A percentile compares a stretch with the other conserved stretches of the same genome.
phyloP scores from a whole-genome alignment of 495 filamentous ascomycete genomes.

The Poronia punctata region DNA sequence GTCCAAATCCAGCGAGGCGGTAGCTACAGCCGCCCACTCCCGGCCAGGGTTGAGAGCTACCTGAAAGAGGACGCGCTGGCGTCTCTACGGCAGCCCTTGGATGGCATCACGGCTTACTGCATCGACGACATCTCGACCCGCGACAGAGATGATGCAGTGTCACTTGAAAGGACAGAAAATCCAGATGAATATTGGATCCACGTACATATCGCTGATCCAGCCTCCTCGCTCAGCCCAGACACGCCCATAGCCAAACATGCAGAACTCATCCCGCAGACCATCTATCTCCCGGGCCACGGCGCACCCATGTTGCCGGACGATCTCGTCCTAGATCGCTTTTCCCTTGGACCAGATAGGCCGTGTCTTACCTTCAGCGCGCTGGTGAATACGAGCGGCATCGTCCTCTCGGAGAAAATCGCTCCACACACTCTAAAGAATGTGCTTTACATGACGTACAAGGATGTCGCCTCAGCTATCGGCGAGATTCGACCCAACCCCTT shows the following conservation, averaged over 20 bases:
- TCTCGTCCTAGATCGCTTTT: slow-evolving; percentile 56
- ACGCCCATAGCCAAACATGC: slow-evolving; percentile 58
- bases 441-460: slow-evolving; percentile 59
- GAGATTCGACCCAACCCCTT: slow-evolving; percentile 15
- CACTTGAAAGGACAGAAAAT: slow-evolving; percentile 56
- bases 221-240: slow-evolving; percentile 63
- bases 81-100: slow-evolving; percentile 63
- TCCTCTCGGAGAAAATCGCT: slow-evolving; percentile 63
- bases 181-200: slow-evolving; percentile 72
- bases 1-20: slow-evolving; percentile 37
- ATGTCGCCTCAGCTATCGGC: slow-evolving; percentile 45
- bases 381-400: slow-evolving; percentile 53
- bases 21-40: slow-evolving; percentile 24
- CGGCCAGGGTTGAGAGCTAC: slow-evolving; percentile 21
- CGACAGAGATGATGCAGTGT: slow-evolving; percentile 89
- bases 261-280: slow-evolving; percentile 50
- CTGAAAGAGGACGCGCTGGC: slow-evolving; percentile 42
- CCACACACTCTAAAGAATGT: slow-evolving; percentile 69
- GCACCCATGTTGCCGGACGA: slow-evolving; percentile 66
- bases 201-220: slow-evolving; percentile 88
- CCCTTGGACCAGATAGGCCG: slow-evolving; percentile 57
- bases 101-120: slow-evolving; percentile 65
- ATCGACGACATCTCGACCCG: slow-evolving; percentile 65
- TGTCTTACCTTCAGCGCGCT: slow-evolving; percentile 78
- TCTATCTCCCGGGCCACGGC: slow-evolving; percentile 69